Evolutionary conservation across 1,284 basidiomycete genomes (phyloP).

Genomic region (Pseudomicrostroma phylloplanum): DNA sequence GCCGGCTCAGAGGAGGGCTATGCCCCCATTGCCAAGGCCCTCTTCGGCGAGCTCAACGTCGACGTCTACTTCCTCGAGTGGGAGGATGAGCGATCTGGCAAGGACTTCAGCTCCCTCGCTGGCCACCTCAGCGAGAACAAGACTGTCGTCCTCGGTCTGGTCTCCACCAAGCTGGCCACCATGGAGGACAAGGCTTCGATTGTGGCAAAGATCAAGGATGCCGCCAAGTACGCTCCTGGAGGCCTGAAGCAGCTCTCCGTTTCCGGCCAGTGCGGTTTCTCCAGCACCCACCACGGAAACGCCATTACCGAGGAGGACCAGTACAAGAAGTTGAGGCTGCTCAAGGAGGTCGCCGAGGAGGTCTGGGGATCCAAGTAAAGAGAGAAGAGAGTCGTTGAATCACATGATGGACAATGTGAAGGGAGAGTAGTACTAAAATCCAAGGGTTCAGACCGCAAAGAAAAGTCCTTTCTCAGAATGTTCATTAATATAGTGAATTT

Average conservation of each 20-base stretch:
- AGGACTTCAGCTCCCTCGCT: constrained; percentile 51
- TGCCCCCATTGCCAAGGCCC: constrained; percentile 60
- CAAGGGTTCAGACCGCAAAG: too few species aligned
- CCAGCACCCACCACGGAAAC: constrained; percentile 56
- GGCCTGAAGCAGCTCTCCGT: constrained; percentile 62
- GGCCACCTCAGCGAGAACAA: constrained; percentile 64
- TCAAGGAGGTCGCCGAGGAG: constrained; percentile 55
- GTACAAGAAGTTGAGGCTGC: constrained; percentile 58
- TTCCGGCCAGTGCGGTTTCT: constrained; percentile 70
- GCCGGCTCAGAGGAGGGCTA: constrained; percentile 65
- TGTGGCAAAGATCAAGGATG: constrained; percentile 61
- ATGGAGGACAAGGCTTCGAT: constrained; percentile 63
- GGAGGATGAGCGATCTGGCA: constrained; percentile 68
- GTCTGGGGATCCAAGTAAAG: constrained; percentile 19
- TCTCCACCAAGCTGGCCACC: constrained; percentile 66
- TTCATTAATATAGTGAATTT: too few species aligned
- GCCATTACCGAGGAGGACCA: constrained; percentile 56
- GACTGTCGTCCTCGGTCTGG: constrained; percentile 65
- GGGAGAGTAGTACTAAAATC: too few species aligned
- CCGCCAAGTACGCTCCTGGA: constrained; percentile 59
- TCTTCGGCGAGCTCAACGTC: constrained; percentile 69
- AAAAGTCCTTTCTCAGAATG: too few species aligned
- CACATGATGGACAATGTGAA: too few species aligned
- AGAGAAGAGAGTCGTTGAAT: too few species aligned
- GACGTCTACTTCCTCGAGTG: constrained; percentile 71